A percentile compares a stretch with the other conserved stretches of the same genome.
Conservation (phyloP, 2,329 filamentous ascomycete species). For the Lecanicillium sp. region DNA sequence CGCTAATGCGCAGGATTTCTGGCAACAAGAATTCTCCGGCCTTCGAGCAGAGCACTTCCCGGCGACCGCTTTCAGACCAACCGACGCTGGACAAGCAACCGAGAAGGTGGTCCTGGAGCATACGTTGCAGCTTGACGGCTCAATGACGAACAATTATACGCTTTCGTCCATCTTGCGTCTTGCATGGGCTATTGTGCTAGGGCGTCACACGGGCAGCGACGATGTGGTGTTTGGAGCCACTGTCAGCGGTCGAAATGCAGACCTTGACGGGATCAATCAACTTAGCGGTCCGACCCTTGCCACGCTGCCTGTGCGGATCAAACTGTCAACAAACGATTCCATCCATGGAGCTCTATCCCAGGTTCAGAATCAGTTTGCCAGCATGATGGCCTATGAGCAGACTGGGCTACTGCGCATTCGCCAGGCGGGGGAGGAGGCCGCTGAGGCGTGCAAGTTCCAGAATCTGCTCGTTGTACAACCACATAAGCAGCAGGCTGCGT, state of each 20-base stretch:
- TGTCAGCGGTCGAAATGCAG: slow-evolving; percentile 5
- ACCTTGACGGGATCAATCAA: slow-evolving; percentile 1
- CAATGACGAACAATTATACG: neutral
- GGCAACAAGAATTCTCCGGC: neutral
- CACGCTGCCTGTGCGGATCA: slow-evolving; percentile 2
- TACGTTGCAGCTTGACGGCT: neutral
- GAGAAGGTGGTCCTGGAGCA: neutral
- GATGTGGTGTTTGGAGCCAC: slow-evolving; percentile 6
- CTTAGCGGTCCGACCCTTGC: slow-evolving; percentile 5
- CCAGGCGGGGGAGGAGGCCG: neutral
- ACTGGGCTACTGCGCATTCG: slow-evolving; percentile 1
- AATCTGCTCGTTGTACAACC: slow-evolving; percentile 5
- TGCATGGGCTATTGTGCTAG: slow-evolving; percentile 2
- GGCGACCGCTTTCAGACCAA: neutral
- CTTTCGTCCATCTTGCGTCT: slow-evolving; percentile 1
- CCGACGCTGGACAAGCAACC: neutral
- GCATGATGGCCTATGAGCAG: slow-evolving; percentile 4
- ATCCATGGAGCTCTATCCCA: neutral
- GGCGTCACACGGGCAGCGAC: slow-evolving; percentile 3
- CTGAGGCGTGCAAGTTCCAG: slow-evolving; percentile 6
- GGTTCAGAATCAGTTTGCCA: slow-evolving; percentile 2
- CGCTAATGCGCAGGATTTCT: neutral
- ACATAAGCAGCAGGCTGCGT: neutral
- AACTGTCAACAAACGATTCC: neutral
- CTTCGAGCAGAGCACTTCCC: neutral